Percentiles rank a stretch among this genome's conserved stretches.
phyloP scores from a whole-genome alignment of 2,329 filamentous ascomycete genomes.

The Lasiodiplodia citricola region DNA sequence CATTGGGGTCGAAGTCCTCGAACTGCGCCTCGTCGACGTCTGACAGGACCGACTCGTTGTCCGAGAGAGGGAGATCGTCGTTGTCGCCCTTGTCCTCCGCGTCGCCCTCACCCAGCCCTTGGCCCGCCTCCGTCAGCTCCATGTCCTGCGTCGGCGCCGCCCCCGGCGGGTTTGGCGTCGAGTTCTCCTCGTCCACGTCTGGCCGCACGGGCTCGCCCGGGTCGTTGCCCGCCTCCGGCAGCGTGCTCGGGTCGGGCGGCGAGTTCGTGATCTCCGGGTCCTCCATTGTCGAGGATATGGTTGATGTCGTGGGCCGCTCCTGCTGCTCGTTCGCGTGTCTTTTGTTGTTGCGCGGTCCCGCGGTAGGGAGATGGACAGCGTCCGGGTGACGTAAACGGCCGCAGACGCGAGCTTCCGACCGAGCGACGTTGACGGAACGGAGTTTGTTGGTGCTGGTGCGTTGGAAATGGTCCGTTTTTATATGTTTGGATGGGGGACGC shows the following conservation, averaged over 20 bases:
- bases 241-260: conserved; percentile 45
- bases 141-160: conserved; percentile 51
- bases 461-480: not conserved
- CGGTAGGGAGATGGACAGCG: not conserved
- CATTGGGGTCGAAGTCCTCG: conserved; percentile 66
- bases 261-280: conserved; percentile 40
- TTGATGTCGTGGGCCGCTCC: not conserved
- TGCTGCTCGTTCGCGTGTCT: not conserved
- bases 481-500: not conserved
- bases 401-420: not conserved
- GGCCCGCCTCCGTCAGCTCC: conserved; percentile 49
- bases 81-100: conserved; percentile 45
- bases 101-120: conserved; percentile 44
- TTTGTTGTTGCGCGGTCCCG: not conserved
- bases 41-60: conserved; percentile 66
- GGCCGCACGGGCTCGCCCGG: conserved; percentile 52
- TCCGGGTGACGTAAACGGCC: not conserved
- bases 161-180: conserved; percentile 50
- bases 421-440: not conserved
- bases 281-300: conserved; percentile 28
- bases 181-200: conserved; percentile 56
- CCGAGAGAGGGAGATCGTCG: conserved; percentile 47
- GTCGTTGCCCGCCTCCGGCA: conserved; percentile 55
- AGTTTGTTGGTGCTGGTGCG: not conserved
- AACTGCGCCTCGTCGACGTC: conserved; percentile 70